Percentiles rank a stretch among this genome's conserved stretches.
These are phyloP conservation scores for Ascosphaera aggregata DNA, from an alignment of 2,329 filamentous ascomycete genomes.

Conservation along the genomic window DNA sequence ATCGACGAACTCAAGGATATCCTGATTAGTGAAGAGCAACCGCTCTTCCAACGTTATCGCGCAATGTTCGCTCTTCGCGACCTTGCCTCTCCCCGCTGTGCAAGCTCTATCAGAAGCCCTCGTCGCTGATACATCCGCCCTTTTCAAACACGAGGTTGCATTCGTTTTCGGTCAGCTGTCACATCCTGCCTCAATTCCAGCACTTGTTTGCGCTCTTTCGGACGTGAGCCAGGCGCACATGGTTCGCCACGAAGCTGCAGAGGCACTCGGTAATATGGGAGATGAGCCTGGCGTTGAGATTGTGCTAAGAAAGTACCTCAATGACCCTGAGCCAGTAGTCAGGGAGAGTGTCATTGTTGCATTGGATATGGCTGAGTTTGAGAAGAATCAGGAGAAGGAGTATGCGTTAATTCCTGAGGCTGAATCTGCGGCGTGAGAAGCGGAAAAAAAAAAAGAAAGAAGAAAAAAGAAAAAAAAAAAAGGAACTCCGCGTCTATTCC, in stretches of 20 bases:
- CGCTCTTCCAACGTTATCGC: constrained; percentile 80
- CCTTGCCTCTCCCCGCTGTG: constrained; percentile 74
- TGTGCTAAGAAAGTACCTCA: constrained; percentile 54
- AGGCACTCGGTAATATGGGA: constrained; percentile 81
- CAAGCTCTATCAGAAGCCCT: constrained; percentile 69
- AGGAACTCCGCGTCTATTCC: background rate
- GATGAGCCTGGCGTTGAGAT: constrained; percentile 87
- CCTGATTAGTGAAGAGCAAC: constrained; percentile 53
- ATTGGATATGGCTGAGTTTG: constrained; percentile 93
- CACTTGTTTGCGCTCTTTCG: constrained; percentile 54
- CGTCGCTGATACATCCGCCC: constrained; percentile 50
- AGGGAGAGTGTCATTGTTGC: constrained; percentile 88
- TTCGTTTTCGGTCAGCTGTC: constrained; percentile 95
- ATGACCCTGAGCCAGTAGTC: constrained; percentile 84
- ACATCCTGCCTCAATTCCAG: constrained; percentile 90
- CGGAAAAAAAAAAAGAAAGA: constrained; percentile 9
- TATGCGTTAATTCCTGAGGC: constrained; percentile 70
- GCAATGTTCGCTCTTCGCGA: constrained; percentile 97
- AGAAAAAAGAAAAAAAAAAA: background rate
- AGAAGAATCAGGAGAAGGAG: constrained; percentile 68
- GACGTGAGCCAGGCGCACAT: constrained; percentile 71
- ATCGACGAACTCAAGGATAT: constrained; percentile 53
- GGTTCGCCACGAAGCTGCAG: constrained; percentile 93
- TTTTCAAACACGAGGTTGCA: constrained; percentile 94
- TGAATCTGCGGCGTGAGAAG: constrained; percentile 6